These are phyloP conservation scores for Pichia sp. DNA, from an alignment of 1,139 yeast species.

Conservation along the genomic window DNA sequence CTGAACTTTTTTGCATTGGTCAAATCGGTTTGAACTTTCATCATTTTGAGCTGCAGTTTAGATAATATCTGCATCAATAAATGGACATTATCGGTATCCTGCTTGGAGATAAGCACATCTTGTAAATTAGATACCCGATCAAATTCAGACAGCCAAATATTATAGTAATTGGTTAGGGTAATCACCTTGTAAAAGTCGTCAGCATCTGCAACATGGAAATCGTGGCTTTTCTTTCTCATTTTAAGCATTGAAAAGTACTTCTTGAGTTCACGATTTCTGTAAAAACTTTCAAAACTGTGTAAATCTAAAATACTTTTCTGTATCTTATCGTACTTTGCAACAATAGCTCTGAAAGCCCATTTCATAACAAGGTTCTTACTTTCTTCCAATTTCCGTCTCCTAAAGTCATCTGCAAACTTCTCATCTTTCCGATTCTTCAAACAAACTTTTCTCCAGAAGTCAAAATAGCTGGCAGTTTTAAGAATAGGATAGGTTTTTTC, in stretches of 20 bases:
- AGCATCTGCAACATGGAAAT: conserved; percentile 1
- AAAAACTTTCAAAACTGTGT: not conserved
- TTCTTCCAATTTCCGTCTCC: not conserved
- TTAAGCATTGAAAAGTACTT: not conserved
- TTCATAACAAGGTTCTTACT: not conserved
- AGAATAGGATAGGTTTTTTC: not conserved
- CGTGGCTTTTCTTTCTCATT: not conserved
- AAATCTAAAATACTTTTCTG: conserved; percentile 7
- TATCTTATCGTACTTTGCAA: not conserved
- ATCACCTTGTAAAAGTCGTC: not conserved
- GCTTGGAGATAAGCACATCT: conserved; percentile 18
- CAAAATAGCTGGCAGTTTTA: conserved; percentile 11
- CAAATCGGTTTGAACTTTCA: conserved; percentile 26
- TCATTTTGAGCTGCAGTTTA: conserved; percentile 25
- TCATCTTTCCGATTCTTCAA: not conserved
- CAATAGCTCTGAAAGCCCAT: conserved; percentile 3
- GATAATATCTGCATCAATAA: conserved; percentile 24
- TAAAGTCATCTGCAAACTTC: conserved; percentile 4
- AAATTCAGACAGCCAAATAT: conserved; percentile 23
- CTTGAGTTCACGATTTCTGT: not conserved
- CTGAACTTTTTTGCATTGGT: conserved; percentile 27
- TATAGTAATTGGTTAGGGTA: conserved; percentile 13
- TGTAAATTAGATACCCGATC: conserved; percentile 22
- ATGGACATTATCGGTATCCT: conserved; percentile 26
- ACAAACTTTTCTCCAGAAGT: conserved; percentile 5